Base-by-base conservation (phyloP, 106 monocot species). In the Allium cepa region DNA sequence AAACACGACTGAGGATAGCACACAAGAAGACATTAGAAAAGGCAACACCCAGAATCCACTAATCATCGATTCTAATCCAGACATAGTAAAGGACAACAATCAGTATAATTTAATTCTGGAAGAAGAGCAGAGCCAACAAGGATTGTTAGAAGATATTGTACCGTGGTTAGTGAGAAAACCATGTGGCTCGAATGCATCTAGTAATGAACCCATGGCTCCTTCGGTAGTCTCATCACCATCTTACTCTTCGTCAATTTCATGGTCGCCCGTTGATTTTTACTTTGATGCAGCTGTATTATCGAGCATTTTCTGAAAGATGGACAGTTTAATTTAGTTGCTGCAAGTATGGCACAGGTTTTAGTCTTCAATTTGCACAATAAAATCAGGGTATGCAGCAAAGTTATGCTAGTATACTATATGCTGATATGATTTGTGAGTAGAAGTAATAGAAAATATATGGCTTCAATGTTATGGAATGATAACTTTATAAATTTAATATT, bases 71-170 rank as follows among this genome's bases (percentile, higher is more conserved):
- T 36, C 5, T 36, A 36, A 36, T 36, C 36, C 5, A 36, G 36
- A 36, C 36, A 36, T 36, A 36, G 36, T 0, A 36, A 36, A 36
- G 36, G 36, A 36, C 3, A 3, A 36, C 36, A 36, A 36, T 36
- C 36, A 36, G 5, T 36, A 36, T 36, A 5, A 76, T 8, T 52
- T 68, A 13, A 46, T 50, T 52, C 49, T 62, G 9, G 46, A 62
- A 27, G 15, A 70, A 15, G 50, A 4, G 17, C 13, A 72, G 15
- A 67, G 59, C 68, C 26, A 79, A 14, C 83, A 87, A 62, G 97
- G 97, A 12, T 80, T 99, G 65, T 73, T 99, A n/a, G 97, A 99
- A 76, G 97, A 99, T 62, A 71, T 99, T 13, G 97, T 99, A 22
- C 97, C 97, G 0, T 61, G 80, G 59, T 68, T 87, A 27, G 90